Evolutionary conservation across 345 rosid genomes (phyloP).

Genomic region (Eucalyptus cloeziana): DNA sequence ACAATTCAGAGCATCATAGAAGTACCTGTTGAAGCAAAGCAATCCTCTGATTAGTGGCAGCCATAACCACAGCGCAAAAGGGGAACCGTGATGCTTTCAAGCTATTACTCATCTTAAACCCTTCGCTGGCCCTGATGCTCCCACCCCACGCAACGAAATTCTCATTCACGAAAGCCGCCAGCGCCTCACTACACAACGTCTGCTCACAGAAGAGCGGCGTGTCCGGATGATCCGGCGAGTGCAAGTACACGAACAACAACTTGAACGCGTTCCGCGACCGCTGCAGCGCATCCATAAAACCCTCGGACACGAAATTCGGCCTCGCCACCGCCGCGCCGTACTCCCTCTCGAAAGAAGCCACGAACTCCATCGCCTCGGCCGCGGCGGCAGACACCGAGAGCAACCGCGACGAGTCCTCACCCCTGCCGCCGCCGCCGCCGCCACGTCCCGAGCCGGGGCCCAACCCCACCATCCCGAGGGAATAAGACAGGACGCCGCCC

Average conservation of each 20-base stretch:
- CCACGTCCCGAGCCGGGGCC: conserved; percentile 28
- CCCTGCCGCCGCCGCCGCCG: conserved; percentile 4
- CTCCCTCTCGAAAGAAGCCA: conserved; percentile 72
- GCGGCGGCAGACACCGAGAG: conserved; percentile 55
- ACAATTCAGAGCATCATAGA: not conserved
- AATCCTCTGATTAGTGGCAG: conserved; percentile 88
- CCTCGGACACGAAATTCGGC: conserved; percentile 74
- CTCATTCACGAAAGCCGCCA: conserved; percentile 72
- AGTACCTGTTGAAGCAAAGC: conserved; percentile 89
- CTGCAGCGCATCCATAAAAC: conserved; percentile 94
- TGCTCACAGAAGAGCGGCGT: conserved; percentile 64
- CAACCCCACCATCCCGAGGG: conserved; percentile 73
- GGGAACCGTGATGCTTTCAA: conserved; percentile 95
- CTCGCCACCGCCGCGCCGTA: conserved; percentile 21
- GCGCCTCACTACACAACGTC: conserved; percentile 53
- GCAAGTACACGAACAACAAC: conserved; percentile 84
- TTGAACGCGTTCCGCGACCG: conserved; percentile 65
- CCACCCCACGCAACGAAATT: conserved; percentile 97
- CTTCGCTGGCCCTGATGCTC: conserved; percentile 88
- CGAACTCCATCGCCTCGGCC: conserved; percentile 66
- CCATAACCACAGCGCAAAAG: conserved; percentile 96
- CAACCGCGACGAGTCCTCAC: conserved; percentile 32
- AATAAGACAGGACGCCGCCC: conserved; percentile 80
- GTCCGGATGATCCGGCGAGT: conserved; percentile 96
- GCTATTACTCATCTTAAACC: conserved; percentile 98